phyloP scores from a whole-genome alignment of 768 basidiomycete species.

The Boletus vinaceobasis region DNA sequence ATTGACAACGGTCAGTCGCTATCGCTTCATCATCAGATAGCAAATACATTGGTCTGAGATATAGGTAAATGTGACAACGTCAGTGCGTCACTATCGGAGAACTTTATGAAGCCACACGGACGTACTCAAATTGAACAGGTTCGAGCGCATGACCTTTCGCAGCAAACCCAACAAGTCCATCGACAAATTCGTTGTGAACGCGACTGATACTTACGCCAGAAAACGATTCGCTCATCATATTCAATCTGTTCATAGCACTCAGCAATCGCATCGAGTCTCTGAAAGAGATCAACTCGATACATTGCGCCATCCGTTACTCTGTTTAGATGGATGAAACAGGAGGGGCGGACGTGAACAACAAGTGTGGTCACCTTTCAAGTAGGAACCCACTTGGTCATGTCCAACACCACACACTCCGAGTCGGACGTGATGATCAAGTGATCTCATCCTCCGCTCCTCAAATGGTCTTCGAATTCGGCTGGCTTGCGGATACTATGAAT shows the following conservation, averaged over 20 bases:
- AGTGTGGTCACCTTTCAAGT: conserved; percentile 21
- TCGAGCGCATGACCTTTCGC: background rate
- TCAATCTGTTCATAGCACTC: background rate
- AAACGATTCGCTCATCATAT: too few species aligned
- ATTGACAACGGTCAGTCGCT: background rate
- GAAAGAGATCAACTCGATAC: too few species aligned
- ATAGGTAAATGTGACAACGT: background rate
- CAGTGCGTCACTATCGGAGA: background rate
- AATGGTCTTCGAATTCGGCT: too few species aligned
- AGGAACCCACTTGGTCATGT: conserved; percentile 2
- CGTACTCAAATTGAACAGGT: conserved; percentile 1
- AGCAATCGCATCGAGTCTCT: conserved; percentile 3
- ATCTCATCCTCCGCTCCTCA: too few species aligned
- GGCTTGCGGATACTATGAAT: conserved; percentile 24
- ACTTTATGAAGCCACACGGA: background rate
- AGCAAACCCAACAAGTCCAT: too few species aligned
- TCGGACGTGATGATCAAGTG: too few species aligned
- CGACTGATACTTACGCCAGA: too few species aligned
- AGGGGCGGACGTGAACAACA: background rate
- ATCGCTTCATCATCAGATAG: conserved; percentile 1
- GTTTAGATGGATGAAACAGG: background rate
- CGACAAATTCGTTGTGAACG: too few species aligned
- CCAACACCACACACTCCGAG: too few species aligned
- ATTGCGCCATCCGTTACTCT: conserved; percentile 7
- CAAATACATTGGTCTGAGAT: background rate